Evolutionary conservation across 2,329 filamentous ascomycete species (phyloP), one percentile per base, ranked within the genome.

Genomic region (Scedosporium dehoogii): DNA sequence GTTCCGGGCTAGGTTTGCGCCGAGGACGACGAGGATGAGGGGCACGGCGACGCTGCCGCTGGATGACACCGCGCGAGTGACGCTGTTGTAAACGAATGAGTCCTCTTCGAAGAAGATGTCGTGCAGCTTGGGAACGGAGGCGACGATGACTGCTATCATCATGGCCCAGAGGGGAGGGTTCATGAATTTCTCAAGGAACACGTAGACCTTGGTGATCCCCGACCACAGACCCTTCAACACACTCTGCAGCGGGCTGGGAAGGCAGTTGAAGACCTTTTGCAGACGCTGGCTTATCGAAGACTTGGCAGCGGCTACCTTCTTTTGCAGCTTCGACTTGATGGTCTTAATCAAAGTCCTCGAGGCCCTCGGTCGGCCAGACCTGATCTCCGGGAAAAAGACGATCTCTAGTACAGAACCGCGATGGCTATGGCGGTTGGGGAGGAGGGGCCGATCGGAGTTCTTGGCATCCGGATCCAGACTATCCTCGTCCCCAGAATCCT

Each of bases 161-260:
- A 99, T 97, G 33, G 94, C 92, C 92, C 92, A 97, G 27, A 99
- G 85, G 0, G 94, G 94, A 51, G 94, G 93, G 75, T 97, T 97
- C 93, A 99, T 97, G 73, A 97, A 96, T 58, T 90, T 89, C 89
- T 90, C 94, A 12, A 92, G 72, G 60, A 92, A 92, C 58, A 75
- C 76, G 67, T 84, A 75, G 68, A 90, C 65, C 73, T 82, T 73
- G 68, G 68, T 73, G 55, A 73, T 76, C 42, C 6, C 9, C 2
- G 42, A 66, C 58, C 71, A 69, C 6, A 75, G 14, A 51, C 68
- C 69, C 2, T 68, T 64, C 14, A 80, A 66, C 0, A 65, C 56
- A 4, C 66, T 64, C 67, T 79, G 80, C 41, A 79, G 29, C 4
- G 79, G 74, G 2, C 48, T 59, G 0, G 81, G 81, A 18, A 82